Base-by-base conservation (phyloP, 352 stramenopile species). In the Globisporangium nodosum region DNA sequence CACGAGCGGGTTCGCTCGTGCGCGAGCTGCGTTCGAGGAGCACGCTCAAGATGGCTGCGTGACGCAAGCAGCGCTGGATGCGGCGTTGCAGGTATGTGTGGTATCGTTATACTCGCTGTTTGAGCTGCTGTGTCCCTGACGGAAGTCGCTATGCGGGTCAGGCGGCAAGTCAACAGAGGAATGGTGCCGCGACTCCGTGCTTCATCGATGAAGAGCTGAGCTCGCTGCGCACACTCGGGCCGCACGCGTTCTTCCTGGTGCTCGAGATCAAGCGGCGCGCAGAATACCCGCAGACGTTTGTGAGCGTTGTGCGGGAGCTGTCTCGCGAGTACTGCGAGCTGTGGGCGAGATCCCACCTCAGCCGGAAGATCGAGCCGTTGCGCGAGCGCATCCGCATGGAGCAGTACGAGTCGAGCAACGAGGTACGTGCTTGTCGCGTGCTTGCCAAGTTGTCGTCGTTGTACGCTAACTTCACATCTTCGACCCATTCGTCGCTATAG, bases 151-250 rank as follows among this genome's bases (percentile, higher is more conserved):
- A 11, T 42, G 39, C 39, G 39, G 20, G 7, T 16, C n/a, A 49
- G 45, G 0, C 57, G 56, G 7, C 57, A 46, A 13, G 40, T 21
- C 16, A 45, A 69, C 1, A 55, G 53, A 18, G 47, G 27, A 21
- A 39, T 58, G 7, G 16, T 0, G 9, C 31, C 9, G 13, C 35
- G 15, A 8, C 33, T 5, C 16, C 49, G 0, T 67, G 65, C 24
- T 92, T 92, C 49, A 78, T 92, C 51, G 73, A 88, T 12, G 78
- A 90, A 52, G 80, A 92, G 30, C 49, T 90, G 8, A 58, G 62
- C 2, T 49, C 64, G 16, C 58, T 79, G 27, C 48, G 76, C 8
- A 60, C 62, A 37, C 33, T 89, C 11, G 79, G 83, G 1, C 71
- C 80, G 3, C 66, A 85, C 55, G 75, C 76, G 9, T 83, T 89